phyloP scores from a whole-genome alignment of 2,329 filamentous ascomycete genomes.

The Stachybotrys elegans region DNA sequence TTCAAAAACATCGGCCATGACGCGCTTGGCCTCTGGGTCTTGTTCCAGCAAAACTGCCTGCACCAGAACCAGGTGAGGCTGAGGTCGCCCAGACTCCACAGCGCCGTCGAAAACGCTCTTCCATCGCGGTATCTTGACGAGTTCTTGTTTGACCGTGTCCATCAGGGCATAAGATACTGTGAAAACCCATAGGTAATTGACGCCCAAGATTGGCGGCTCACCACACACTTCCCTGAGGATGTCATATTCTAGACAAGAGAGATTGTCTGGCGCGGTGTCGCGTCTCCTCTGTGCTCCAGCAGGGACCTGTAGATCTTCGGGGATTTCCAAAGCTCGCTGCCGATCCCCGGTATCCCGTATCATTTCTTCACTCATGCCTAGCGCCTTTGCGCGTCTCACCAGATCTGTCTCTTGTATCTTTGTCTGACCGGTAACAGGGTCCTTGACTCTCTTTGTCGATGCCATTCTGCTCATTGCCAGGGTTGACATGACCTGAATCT shows the following conservation, averaged over 20 bases:
- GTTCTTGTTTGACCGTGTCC: background rate
- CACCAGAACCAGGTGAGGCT: conserved; percentile 4
- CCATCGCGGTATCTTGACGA: too few species aligned
- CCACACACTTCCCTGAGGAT: background rate
- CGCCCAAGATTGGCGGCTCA: background rate
- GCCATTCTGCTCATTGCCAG: conserved; percentile 21
- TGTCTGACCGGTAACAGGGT: conserved; percentile 21
- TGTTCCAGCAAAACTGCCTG: conserved; percentile 1
- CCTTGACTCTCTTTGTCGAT: conserved; percentile 16
- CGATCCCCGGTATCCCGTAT: background rate
- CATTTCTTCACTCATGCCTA: conserved; percentile 1
- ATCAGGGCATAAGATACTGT: conserved; percentile 21
- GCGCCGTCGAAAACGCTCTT: too few species aligned
- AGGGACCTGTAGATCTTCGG: too few species aligned
- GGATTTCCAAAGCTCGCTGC: conserved; percentile 8
- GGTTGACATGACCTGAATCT: conserved; percentile 17
- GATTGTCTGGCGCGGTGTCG: too few species aligned
- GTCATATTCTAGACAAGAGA: background rate
- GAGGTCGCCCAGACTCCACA: conserved; percentile 1
- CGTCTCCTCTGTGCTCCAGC: too few species aligned
- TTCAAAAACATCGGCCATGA: conserved; percentile 6
- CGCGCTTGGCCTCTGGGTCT: conserved; percentile 7
- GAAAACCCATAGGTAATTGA: conserved; percentile 16
- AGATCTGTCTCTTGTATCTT: conserved; percentile 22
- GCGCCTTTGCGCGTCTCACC: conserved; percentile 14